Evolutionary conservation across 2,329 filamentous ascomycete species (phyloP).

Genomic region (Monilinia fructicola): DNA sequence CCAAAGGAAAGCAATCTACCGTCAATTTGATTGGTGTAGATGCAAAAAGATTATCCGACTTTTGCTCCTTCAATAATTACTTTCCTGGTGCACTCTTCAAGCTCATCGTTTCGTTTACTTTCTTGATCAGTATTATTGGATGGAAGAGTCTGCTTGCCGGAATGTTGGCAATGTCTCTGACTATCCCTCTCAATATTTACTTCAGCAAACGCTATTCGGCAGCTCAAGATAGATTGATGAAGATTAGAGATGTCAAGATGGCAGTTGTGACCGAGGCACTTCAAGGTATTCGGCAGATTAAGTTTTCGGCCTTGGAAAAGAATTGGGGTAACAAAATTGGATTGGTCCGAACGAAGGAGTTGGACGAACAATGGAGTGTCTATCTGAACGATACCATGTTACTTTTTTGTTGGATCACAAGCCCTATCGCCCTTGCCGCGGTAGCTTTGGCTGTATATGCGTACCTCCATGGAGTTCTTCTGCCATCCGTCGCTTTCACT

Average conservation of each 20-base stretch:
- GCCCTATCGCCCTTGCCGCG: slow-evolving; percentile 71
- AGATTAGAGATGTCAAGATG: slow-evolving; percentile 72
- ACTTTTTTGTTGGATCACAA: slow-evolving; percentile 64
- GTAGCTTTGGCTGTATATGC: slow-evolving; percentile 70
- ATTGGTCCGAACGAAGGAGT: slow-evolving; percentile 63
- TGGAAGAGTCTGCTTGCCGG: slow-evolving; percentile 68
- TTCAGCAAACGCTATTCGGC: slow-evolving; percentile 63
- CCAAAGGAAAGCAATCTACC: slow-evolving; percentile 66
- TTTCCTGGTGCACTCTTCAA: slow-evolving; percentile 64
- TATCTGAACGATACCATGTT: slow-evolving; percentile 47
- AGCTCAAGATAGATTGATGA: slow-evolving; percentile 71
- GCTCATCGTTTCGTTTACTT: slow-evolving; percentile 62
- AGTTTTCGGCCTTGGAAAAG: slow-evolving; percentile 73
- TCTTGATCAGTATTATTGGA: slow-evolving; percentile 68
- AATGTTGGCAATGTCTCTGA: slow-evolving; percentile 60
- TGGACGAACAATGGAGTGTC: slow-evolving; percentile 63
- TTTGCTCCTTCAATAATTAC: slow-evolving; percentile 64
- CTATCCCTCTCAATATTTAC: slow-evolving; percentile 67
- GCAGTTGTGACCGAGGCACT: slow-evolving; percentile 74
- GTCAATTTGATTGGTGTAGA: slow-evolving; percentile 81
- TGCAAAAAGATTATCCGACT: slow-evolving; percentile 65
- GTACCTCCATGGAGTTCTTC: slow-evolving; percentile 58
- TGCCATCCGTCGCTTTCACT: slow-evolving; percentile 75
- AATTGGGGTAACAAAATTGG: slow-evolving; percentile 73
- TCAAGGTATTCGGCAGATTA: slow-evolving; percentile 79